These are phyloP conservation scores for Euptelea pleiosperma DNA, from an alignment of 164 flowering plant species.

Conservation along the genomic window DNA sequence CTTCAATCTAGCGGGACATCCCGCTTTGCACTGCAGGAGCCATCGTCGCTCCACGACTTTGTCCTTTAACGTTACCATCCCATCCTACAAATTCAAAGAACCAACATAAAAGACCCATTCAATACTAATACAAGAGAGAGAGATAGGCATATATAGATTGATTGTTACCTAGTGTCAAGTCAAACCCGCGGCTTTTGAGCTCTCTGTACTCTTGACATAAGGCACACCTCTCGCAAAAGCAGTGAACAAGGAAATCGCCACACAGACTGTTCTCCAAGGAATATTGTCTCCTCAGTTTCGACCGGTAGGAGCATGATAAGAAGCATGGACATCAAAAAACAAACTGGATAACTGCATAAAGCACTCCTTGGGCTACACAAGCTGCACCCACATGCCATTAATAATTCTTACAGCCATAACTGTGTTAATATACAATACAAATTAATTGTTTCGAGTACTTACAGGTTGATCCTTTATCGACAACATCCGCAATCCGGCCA, in stretches of 20 bases:
- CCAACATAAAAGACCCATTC: not conserved
- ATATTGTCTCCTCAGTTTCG: conserved; percentile 37
- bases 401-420: too few species aligned
- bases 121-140: not conserved
- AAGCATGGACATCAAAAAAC: conserved; percentile 29
- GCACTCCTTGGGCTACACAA: conserved; percentile 34
- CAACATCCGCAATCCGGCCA: conserved; percentile 47
- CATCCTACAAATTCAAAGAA: conserved; percentile 42
- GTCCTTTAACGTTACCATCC: conserved; percentile 47
- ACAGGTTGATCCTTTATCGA: conserved; percentile 47
- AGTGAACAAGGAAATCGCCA: conserved; percentile 40
- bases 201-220: conserved; percentile 57
- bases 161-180: conserved; percentile 45
- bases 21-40: conserved; percentile 36
- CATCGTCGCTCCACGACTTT: conserved; percentile 24
- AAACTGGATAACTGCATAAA: conserved; percentile 28
- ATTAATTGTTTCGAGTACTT: too few species aligned
- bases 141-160: too few species aligned
- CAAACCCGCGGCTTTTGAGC: conserved; percentile 46
- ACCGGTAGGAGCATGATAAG: conserved; percentile 43
- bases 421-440: too few species aligned
- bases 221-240: conserved; percentile 40
- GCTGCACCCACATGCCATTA: conserved; percentile 28
- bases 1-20: too few species aligned
- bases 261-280: conserved; percentile 21